Percentiles rank a stretch among this genome's conserved stretches.
These are phyloP conservation scores for Trichoderma sp. DNA, from an alignment of 2,329 filamentous ascomycete species.

Conservation along the genomic window DNA sequence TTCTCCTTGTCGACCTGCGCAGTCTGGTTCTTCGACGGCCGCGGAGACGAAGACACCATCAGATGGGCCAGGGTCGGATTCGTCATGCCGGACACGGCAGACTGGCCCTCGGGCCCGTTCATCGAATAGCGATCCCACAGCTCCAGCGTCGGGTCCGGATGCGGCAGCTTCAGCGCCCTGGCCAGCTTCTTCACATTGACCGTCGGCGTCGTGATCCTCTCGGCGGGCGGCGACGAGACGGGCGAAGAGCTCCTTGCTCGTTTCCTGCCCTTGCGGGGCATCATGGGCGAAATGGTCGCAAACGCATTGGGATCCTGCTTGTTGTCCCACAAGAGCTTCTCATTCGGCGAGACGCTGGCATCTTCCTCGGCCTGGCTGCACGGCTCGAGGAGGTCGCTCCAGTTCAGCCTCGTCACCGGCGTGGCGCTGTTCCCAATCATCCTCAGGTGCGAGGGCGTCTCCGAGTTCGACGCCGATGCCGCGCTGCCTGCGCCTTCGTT, in stretches of 20 bases:
- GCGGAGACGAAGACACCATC: slow-evolving; percentile 71
- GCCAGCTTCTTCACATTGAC: slow-evolving; percentile 63
- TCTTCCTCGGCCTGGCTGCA: slow-evolving; percentile 48
- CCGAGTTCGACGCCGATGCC: not conserved
- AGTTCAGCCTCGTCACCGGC: slow-evolving; percentile 56
- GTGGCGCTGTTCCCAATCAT: slow-evolving; percentile 43
- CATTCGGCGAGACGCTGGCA: slow-evolving; percentile 58
- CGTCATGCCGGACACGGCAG: slow-evolving; percentile 48
- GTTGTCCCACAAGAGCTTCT: slow-evolving; percentile 64
- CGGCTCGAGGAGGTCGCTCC: slow-evolving; percentile 60
- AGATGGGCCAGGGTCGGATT: slow-evolving; percentile 65
- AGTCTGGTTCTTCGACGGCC: slow-evolving; percentile 51
- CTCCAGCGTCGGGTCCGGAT: slow-evolving; percentile 72
- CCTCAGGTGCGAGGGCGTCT: slow-evolving; percentile 29
- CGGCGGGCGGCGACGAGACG: slow-evolving; percentile 63
- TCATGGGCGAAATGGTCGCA: slow-evolving; percentile 51
- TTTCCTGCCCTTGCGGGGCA: slow-evolving; percentile 60
- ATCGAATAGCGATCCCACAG: slow-evolving; percentile 76
- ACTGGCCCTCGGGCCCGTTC: slow-evolving; percentile 46
- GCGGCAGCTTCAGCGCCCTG: slow-evolving; percentile 64
- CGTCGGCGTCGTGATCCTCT: slow-evolving; percentile 48
- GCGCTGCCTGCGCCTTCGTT: slow-evolving; percentile 26
- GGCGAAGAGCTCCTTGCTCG: slow-evolving; percentile 76
- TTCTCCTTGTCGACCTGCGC: slow-evolving; percentile 47
- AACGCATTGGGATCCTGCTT: slow-evolving; percentile 47